These are phyloP conservation scores for Aspergillus aculeatus DNA, from an alignment of 2,329 filamentous ascomycete genomes.

Conservation along the genomic window DNA sequence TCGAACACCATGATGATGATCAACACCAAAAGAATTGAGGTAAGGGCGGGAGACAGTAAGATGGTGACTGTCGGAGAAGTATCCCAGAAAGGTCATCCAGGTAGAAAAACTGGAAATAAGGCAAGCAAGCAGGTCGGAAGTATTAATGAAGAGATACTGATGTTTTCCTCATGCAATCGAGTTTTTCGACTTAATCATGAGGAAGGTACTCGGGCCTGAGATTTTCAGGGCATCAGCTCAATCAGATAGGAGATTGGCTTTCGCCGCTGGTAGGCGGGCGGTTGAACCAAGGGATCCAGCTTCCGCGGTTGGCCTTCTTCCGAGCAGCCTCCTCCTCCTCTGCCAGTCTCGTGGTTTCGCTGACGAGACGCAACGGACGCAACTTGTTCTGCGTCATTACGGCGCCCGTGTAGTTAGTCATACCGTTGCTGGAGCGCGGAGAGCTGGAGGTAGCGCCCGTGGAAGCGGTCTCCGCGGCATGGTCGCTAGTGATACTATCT, in stretches of 20 bases:
- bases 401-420: conserved; percentile 67
- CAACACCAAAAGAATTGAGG: conserved; percentile 3
- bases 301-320: conserved; percentile 47
- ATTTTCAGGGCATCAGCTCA: neutral
- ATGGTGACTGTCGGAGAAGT: conserved; percentile 1
- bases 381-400: conserved; percentile 69
- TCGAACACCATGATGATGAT: conserved; percentile 1
- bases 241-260: conserved; percentile 14
- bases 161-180: neutral
- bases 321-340: conserved; percentile 46
- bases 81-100: neutral
- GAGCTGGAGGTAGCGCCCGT: conserved; percentile 52
- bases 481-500: conserved; percentile 55
- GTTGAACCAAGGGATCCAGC: conserved; percentile 51
- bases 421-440: conserved; percentile 64
- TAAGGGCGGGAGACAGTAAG: conserved; percentile 1
- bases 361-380: conserved; percentile 77
- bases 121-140: conserved; percentile 5
- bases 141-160: conserved; percentile 2
- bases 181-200: neutral
- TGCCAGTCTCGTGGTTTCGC: conserved; percentile 40
- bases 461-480: conserved; percentile 45
- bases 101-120: conserved; percentile 2
- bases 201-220: neutral
- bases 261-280: conserved; percentile 33